Evolutionary conservation across 768 basidiomycete species (phyloP).

Genomic region (Pisolithus tinctorius): DNA sequence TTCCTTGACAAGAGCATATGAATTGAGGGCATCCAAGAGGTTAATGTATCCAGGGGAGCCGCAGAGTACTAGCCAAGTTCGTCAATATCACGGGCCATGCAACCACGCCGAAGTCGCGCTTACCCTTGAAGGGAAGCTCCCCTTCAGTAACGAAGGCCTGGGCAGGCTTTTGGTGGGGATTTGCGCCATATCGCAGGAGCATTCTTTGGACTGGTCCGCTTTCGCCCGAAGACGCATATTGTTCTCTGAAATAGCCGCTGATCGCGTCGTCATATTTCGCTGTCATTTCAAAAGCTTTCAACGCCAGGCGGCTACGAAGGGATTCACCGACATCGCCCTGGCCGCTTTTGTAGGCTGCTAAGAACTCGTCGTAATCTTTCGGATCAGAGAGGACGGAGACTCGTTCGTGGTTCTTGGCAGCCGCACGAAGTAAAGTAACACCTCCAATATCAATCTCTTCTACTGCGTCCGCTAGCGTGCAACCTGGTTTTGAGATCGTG

Average conservation of each 20-base stretch:
- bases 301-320: constrained; percentile 71
- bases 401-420: constrained; percentile 95
- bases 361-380: constrained; percentile 76
- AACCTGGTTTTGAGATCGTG: constrained; percentile 82
- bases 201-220: constrained; percentile 76
- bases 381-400: constrained; percentile 88
- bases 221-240: constrained; percentile 86
- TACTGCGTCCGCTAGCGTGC: constrained; percentile 86
- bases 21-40: constrained; percentile 94
- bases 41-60: constrained; percentile 99
- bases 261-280: constrained; percentile 94
- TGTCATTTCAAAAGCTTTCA: constrained; percentile 98
- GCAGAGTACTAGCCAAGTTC: constrained; percentile 56
- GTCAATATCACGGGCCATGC: constrained; percentile 2
- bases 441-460: constrained; percentile 99
- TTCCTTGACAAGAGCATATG: constrained; percentile 93
- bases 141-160: constrained; percentile 90
- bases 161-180: constrained; percentile 98
- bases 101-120: not conserved
- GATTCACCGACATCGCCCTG: constrained; percentile 69
- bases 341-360: constrained; percentile 68
- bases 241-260: constrained; percentile 91
- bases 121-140: constrained; percentile 90
- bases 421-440: constrained; percentile 93
- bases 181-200: constrained; percentile 89